Evolutionary conservation across 805 yeast genomes (phyloP), one percentile per base, ranked within the genome.

Genomic region (Cyberlindnera japonica): DNA sequence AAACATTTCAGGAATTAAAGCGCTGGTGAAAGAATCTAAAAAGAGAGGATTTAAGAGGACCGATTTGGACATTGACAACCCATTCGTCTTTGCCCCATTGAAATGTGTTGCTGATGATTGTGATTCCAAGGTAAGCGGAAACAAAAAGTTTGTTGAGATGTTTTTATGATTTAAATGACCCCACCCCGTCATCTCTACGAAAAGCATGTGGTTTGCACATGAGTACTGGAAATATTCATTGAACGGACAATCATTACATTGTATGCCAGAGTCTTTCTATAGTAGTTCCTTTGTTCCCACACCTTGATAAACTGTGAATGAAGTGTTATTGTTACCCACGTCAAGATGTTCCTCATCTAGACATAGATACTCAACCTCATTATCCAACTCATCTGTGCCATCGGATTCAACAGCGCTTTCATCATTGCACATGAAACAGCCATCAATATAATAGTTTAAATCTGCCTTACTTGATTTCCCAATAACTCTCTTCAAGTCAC

Each of bases 101-200:
- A 61, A 61, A 33, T 83, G 91, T 55, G 77, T 80, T 24, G 84
- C 75, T 3, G 43, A 52, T 1, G 72, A 58, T 3, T 83, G 91
- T 53, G 64, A 55, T 2, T 59, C 59, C 19, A 48, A 55, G 20
- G 61, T 81, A 27, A 67, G 72, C 12, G 66, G 68, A 0, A 70
- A 70, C 28, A 72, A 67, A 38, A 70, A 68, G 17, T 79, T 83
- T 58, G 67, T 70, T 22, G 88, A 82, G 54, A 57, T 81, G 24
- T 82, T 61, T 49, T 56, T 71, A 16, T 67, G 47, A 29, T 13
- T 26, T n/a, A n/a, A 17, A 23, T 17, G 15, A 28, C 17, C 17
- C 17, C 28, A 17, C 20, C 9, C 10, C 6, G 32, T 10, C 16
- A 22, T 12, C 16, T 13, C 12, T 25, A 25, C 12, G 6, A 15